Evolutionary conservation across 2,329 filamentous ascomycete genomes (phyloP).

Genomic region (Ceratocystis destructans): DNA sequence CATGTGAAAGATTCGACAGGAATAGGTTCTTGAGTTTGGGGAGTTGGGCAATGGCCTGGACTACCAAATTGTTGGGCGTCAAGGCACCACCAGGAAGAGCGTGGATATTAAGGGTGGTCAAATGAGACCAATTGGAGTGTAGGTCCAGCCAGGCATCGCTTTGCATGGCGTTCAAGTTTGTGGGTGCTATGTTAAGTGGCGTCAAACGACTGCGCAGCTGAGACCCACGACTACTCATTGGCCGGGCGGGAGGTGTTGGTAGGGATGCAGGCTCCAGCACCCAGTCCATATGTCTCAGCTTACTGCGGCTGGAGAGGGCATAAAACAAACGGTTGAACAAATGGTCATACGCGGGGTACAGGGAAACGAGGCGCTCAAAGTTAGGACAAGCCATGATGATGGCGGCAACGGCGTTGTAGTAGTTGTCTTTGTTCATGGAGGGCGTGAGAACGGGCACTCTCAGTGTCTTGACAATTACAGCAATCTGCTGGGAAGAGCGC

Average conservation of each 20-base stretch:
- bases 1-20: slow-evolving; percentile 41
- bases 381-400: slow-evolving; percentile 53
- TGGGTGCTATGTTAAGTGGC: slow-evolving; percentile 20
- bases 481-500: slow-evolving; percentile 38
- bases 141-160: slow-evolving; percentile 35
- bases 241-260: slow-evolving; percentile 21
- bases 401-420: slow-evolving; percentile 45
- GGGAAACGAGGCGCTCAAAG: slow-evolving; percentile 44
- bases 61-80: slow-evolving; percentile 39
- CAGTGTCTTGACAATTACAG: slow-evolving; percentile 41
- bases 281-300: slow-evolving; percentile 47
- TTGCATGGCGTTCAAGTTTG: slow-evolving; percentile 27
- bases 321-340: slow-evolving; percentile 44
- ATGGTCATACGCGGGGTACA: slow-evolving; percentile 41
- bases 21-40: slow-evolving; percentile 45
- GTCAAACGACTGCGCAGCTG: slow-evolving; percentile 14
- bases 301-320: slow-evolving; percentile 42
- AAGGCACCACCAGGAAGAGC: slow-evolving; percentile 43
- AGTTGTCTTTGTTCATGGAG: slow-evolving; percentile 33
- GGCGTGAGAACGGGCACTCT: slow-evolving; percentile 40
- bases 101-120: slow-evolving; percentile 45
- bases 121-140: slow-evolving; percentile 41
- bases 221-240: slow-evolving; percentile 26
- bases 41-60: slow-evolving; percentile 36
- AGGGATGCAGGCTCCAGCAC: slow-evolving; percentile 32